Conservation (phyloP, 2,329 filamentous ascomycete species). For the Xylariaceae sp. region DNA sequence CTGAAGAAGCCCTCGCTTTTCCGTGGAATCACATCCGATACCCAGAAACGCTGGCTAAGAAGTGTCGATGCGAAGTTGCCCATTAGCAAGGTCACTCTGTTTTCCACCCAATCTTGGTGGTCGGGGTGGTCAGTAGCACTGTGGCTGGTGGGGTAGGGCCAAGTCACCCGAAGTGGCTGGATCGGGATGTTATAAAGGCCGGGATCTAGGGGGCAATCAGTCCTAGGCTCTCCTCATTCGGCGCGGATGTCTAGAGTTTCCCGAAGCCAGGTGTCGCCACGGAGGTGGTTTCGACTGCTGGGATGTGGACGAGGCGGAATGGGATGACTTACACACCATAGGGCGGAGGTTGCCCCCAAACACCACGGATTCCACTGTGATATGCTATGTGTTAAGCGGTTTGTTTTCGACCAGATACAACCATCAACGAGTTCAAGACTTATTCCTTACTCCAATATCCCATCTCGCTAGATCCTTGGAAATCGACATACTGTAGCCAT, state of each 20-base stretch:
- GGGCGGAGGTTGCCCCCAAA: conserved; percentile 4
- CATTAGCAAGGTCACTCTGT: not conserved
- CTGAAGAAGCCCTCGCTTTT: conserved; percentile 14
- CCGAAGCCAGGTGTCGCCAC: too few species aligned
- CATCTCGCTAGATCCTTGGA: conserved; percentile 3
- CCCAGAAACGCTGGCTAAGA: conserved; percentile 9
- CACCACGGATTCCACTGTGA: conserved; percentile 5
- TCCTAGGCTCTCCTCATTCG: not conserved
- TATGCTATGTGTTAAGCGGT: not conserved
- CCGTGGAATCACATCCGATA: not conserved
- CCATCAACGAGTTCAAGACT: not conserved
- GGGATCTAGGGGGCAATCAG: not conserved
- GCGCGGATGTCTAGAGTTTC: not conserved
- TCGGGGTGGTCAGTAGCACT: not conserved
- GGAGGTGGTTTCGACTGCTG: too few species aligned
- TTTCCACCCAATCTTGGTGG: not conserved
- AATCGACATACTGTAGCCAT: conserved; percentile 10
- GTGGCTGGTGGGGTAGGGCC: conserved; percentile 4
- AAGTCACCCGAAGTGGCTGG: not conserved
- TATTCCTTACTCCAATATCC: conserved; percentile 11
- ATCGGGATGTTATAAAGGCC: not conserved
- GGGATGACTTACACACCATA: not conserved
- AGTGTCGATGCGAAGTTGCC: not conserved
- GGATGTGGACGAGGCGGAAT: not conserved
- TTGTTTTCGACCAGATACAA: not conserved